These are phyloP conservation scores for Fistulifera pelliculosa DNA, from an alignment of 108 stramenopile genomes.

Conservation along the genomic window DNA sequence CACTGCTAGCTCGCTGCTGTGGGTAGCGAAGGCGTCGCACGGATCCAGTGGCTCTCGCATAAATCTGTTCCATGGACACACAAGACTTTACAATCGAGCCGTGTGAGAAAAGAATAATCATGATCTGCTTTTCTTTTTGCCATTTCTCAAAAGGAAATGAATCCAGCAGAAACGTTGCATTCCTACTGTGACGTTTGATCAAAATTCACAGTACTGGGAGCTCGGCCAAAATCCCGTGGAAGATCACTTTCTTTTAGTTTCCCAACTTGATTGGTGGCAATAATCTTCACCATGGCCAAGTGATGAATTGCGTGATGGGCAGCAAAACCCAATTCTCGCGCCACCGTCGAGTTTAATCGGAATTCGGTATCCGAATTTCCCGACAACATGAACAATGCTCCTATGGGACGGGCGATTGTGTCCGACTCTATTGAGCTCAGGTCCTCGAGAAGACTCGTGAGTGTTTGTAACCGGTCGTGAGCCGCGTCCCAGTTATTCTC, in stretches of 20 bases:
- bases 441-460: slow-evolving; percentile 27
- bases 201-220: slow-evolving; percentile 67
- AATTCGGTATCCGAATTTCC: slow-evolving; percentile 49
- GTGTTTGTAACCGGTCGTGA: slow-evolving; percentile 38
- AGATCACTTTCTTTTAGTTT: slow-evolving; percentile 33
- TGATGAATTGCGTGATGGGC: slow-evolving; percentile 94
- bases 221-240: slow-evolving; percentile 65
- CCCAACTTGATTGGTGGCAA: slow-evolving; percentile 40
- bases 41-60: no score
- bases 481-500: slow-evolving; percentile 60
- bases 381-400: slow-evolving; percentile 71
- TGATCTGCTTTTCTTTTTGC: no score
- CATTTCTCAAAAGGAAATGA: no score
- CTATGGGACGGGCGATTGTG: slow-evolving; percentile 14
- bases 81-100: no score
- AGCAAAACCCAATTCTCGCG: slow-evolving; percentile 80
- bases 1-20: no score
- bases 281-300: slow-evolving; percentile 83
- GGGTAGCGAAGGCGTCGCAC: no score
- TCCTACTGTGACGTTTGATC: slow-evolving; percentile 12
- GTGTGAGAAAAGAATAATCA: no score
- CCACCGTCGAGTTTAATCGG: slow-evolving; percentile 46
- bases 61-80: no score
- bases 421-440: background rate
- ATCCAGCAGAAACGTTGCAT: no score